These are phyloP conservation scores for Pterulicium gracile DNA, from an alignment of 1,284 basidiomycete species.

Conservation along the genomic window DNA sequence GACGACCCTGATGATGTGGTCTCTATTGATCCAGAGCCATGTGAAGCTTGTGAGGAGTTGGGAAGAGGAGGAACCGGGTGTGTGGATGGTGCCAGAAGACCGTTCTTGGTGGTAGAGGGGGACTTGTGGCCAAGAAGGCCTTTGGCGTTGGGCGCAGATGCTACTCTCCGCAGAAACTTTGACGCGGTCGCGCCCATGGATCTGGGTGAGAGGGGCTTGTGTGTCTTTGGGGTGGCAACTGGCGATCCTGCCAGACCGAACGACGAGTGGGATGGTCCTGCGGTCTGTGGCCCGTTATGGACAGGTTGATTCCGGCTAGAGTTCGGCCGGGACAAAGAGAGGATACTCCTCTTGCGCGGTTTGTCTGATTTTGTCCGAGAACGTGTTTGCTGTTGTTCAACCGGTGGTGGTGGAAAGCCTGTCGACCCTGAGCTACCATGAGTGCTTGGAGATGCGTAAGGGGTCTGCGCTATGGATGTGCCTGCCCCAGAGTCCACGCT, in stretches of 20 bases:
- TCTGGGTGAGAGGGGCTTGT: conserved; percentile 43
- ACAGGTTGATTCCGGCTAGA: conserved; percentile 13
- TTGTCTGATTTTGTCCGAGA: conserved; percentile 50
- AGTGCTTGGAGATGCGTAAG: conserved; percentile 21
- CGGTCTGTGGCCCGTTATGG: conserved; percentile 21
- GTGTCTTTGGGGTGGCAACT: conserved; percentile 21
- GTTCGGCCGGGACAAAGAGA: conserved; percentile 9
- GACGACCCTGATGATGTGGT: conserved; percentile 66
- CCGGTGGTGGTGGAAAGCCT: conserved; percentile 4
- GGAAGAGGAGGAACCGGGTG: conserved; percentile 33
- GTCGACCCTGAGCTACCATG: conserved; percentile 10
- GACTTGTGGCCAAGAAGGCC: conserved; percentile 53
- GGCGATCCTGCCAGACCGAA: conserved; percentile 20
- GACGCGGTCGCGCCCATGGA: conserved; percentile 60
- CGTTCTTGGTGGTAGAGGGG: conserved; percentile 53
- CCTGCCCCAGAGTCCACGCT: conserved; percentile 43
- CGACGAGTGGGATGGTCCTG: conserved; percentile 24
- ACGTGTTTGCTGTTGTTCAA: conserved; percentile 17
- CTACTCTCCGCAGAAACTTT: conserved; percentile 87
- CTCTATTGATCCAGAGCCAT: conserved; percentile 58
- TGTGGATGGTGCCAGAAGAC: conserved; percentile 61
- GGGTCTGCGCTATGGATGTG: conserved; percentile 19
- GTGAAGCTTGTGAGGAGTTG: conserved; percentile 32
- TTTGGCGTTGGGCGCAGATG: conserved; percentile 94
- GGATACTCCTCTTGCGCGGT: conserved; percentile 21